Conservation (phyloP, 306 rosid genomes). For the Senna siamea region DNA sequence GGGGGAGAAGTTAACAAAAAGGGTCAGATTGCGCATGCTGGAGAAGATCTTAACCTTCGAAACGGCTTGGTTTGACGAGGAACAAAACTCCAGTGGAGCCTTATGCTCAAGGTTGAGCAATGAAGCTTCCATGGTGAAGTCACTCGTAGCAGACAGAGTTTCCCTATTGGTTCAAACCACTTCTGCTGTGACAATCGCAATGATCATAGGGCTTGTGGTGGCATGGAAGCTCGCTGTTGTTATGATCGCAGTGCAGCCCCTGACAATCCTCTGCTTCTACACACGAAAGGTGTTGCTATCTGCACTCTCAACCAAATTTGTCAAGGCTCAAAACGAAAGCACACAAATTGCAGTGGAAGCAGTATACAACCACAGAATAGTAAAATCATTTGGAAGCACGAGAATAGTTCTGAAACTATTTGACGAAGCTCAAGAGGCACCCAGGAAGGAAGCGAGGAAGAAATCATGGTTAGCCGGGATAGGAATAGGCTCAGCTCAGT, state of each 20-base stretch:
- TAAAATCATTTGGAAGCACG: slow-evolving; percentile 74
- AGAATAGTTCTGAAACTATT: slow-evolving; percentile 65
- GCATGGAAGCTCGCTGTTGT: slow-evolving; percentile 96
- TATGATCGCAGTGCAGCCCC: slow-evolving; percentile 90
- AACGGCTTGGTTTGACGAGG: slow-evolving; percentile 94
- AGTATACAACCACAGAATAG: slow-evolving; percentile 85
- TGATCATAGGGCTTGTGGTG: slow-evolving; percentile 81
- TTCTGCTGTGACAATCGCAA: slow-evolving; percentile 86
- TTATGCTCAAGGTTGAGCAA: slow-evolving; percentile 84
- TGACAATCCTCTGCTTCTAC: slow-evolving; percentile 82
- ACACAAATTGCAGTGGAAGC: slow-evolving; percentile 94
- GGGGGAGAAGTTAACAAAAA: slow-evolving; percentile 80
- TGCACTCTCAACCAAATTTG: slow-evolving; percentile 65
- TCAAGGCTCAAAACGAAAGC: slow-evolving; percentile 82
- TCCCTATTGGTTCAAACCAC: slow-evolving; percentile 80
- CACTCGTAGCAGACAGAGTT: slow-evolving; percentile 87
- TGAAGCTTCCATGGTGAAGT: slow-evolving; percentile 90
- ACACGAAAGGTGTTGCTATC: slow-evolving; percentile 85
- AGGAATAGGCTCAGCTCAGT: slow-evolving; percentile 97
- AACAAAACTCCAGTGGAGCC: slow-evolving; percentile 82
- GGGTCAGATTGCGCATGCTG: slow-evolving; percentile 73
- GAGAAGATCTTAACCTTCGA: slow-evolving; percentile 85
- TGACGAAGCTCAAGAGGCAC: slow-evolving; percentile 83
- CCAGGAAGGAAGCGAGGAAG: slow-evolving; percentile 82
- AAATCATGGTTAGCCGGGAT: slow-evolving; percentile 91